Evolutionary conservation across 352 stramenopile species (phyloP).

Genomic region (Globisporangium paddicum): DNA sequence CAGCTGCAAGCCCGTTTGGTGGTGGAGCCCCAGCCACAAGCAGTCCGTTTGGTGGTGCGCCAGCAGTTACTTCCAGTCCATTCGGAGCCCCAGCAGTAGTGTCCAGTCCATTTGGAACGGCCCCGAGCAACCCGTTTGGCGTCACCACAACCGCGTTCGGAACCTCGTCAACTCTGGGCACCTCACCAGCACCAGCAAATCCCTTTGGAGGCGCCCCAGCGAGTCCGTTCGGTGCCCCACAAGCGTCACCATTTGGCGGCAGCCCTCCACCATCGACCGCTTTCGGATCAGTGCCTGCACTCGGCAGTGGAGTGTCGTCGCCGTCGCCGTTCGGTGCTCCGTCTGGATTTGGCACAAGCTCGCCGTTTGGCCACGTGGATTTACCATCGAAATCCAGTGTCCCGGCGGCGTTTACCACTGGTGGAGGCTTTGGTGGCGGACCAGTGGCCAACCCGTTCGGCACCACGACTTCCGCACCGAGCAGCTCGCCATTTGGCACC

Average conservation of each 20-base stretch:
- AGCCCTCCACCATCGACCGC: background rate
- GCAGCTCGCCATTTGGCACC: constrained; percentile 9
- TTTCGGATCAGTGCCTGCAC: background rate
- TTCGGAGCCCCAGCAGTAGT: constrained; percentile 4
- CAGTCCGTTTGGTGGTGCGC: constrained; percentile 6
- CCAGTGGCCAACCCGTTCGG: background rate
- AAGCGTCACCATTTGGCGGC: constrained; percentile 18
- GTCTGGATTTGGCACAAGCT: background rate
- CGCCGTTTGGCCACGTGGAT: background rate
- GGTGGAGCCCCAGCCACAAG: constrained; percentile 2
- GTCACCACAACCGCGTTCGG: background rate
- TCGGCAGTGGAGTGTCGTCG: background rate
- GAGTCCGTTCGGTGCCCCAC: constrained; percentile 5
- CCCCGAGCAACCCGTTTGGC: constrained; percentile 3
- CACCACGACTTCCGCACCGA: background rate
- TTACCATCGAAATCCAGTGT: no score
- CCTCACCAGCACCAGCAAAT: background rate
- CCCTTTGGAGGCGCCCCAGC: constrained; percentile 4
- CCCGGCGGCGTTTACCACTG: no score
- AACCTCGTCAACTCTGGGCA: constrained; percentile 9
- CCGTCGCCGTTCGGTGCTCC: background rate
- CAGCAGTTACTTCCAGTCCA: background rate
- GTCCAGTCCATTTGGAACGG: background rate
- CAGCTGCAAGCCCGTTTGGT: constrained; percentile 1
- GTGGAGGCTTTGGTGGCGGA: background rate